These are phyloP conservation scores for Ogataea ganodermae DNA, from an alignment of 805 yeast genomes.

Conservation along the genomic window DNA sequence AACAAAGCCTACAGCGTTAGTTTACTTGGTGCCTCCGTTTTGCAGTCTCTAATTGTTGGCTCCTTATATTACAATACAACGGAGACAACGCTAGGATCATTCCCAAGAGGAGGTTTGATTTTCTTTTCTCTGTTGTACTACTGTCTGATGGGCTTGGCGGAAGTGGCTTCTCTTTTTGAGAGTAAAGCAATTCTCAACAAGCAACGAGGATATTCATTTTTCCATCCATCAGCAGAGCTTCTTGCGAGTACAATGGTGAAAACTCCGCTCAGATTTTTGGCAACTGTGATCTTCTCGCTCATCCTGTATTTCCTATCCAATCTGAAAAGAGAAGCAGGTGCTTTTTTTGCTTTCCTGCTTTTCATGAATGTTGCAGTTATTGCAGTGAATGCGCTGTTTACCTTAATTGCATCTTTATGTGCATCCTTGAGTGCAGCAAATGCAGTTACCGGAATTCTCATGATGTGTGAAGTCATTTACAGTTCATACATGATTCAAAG, in stretches of 20 bases:
- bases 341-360: slow-evolving; percentile 53
- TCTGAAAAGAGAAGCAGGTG: slow-evolving; percentile 51
- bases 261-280: slow-evolving; percentile 47
- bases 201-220: slow-evolving; percentile 54
- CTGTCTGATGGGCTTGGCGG: slow-evolving; percentile 63
- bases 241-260: slow-evolving; percentile 59
- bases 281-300: slow-evolving; percentile 48
- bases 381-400: slow-evolving; percentile 53
- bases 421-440: slow-evolving; percentile 52
- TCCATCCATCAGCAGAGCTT: slow-evolving; percentile 61
- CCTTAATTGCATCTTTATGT: slow-evolving; percentile 52
- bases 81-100: slow-evolving; percentile 54
- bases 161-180: slow-evolving; percentile 54
- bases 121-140: slow-evolving; percentile 66
- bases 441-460: slow-evolving; percentile 54
- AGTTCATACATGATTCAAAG: slow-evolving; percentile 64
- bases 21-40: slow-evolving; percentile 51
- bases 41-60: slow-evolving; percentile 61
- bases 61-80: slow-evolving; percentile 58
- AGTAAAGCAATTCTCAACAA: slow-evolving; percentile 58
- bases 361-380: slow-evolving; percentile 45
- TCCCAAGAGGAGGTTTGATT: slow-evolving; percentile 59
- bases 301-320: slow-evolving; percentile 53
- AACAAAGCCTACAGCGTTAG: slow-evolving; percentile 55
- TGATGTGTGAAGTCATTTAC: slow-evolving; percentile 53